Evolutionary conservation across 805 yeast genomes (phyloP).

Genomic region (Wickerhamiella sorbophila): DNA sequence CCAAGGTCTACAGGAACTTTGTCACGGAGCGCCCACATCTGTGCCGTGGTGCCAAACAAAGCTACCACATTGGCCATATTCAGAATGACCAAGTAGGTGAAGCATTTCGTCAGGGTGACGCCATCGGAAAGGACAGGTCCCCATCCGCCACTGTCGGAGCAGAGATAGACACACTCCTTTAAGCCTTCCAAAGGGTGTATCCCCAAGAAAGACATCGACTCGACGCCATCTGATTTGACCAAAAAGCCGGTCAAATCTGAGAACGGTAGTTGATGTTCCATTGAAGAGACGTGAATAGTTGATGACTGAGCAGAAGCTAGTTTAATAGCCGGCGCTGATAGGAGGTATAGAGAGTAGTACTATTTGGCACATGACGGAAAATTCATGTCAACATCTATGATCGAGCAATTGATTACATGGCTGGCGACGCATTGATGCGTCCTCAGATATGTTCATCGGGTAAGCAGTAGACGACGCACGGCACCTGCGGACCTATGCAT

Average conservation of each 20-base stretch:
- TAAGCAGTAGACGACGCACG: neutral
- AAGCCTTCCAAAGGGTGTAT: neutral
- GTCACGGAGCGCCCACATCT: constrained; percentile 16
- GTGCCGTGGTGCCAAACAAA: constrained; percentile 20
- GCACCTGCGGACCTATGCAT: too few species aligned
- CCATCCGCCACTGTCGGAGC: constrained; percentile 13
- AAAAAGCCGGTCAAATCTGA: neutral
- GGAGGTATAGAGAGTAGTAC: too few species aligned
- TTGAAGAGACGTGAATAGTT: neutral
- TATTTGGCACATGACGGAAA: too few species aligned
- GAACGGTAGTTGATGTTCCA: neutral
- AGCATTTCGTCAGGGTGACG: constrained; percentile 27
- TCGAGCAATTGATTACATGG: neutral
- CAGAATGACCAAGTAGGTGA: constrained; percentile 25
- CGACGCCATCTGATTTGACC: neutral
- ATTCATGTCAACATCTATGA: neutral
- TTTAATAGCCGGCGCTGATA: neutral
- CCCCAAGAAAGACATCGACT: neutral
- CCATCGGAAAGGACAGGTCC: constrained; percentile 5
- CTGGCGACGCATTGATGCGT: neutral
- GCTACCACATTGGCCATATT: constrained; percentile 21
- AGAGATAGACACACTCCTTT: constrained; percentile 4
- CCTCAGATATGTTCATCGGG: neutral
- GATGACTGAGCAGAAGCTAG: neutral
- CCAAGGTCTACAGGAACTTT: constrained; percentile 15